A percentile compares a stretch with the other conserved stretches of the same genome.
phyloP scores from a whole-genome alignment of 2,329 filamentous ascomycete species.

The Capronia americana region DNA sequence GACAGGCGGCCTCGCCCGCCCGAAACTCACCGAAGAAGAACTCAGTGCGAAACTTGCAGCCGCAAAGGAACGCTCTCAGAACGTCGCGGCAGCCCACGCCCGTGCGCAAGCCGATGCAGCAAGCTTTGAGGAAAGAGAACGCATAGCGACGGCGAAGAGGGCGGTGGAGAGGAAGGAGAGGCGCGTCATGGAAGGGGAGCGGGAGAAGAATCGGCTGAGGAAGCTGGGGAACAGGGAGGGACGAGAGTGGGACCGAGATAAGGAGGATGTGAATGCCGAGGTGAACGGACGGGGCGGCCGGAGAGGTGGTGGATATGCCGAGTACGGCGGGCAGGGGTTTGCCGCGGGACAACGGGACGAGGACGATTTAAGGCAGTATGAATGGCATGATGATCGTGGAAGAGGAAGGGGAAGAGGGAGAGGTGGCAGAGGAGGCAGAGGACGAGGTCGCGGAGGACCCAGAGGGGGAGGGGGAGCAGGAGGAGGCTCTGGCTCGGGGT shows the following conservation, averaged over 20 bases:
- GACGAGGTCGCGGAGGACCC: constrained; percentile 25
- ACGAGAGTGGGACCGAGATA: constrained; percentile 68
- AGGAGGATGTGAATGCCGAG: constrained; percentile 56
- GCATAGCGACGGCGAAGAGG: constrained; percentile 61
- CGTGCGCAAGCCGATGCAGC: constrained; percentile 72
- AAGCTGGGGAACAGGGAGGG: constrained; percentile 65
- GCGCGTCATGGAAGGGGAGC: constrained; percentile 66
- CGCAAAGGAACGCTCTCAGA: constrained; percentile 67
- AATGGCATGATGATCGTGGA: constrained; percentile 36
- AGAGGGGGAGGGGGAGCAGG: constrained; percentile 15
- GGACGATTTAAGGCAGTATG: constrained; percentile 38
- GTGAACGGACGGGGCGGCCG: constrained; percentile 37
- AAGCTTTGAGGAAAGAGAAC: constrained; percentile 68
- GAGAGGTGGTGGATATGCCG: neutral
- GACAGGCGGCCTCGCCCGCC: constrained; percentile 61
- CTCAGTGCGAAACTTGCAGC: constrained; percentile 66
- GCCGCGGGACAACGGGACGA: constrained; percentile 26
- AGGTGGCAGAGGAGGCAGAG: constrained; percentile 26
- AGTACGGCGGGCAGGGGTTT: constrained; percentile 23
- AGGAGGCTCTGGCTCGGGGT: neutral
- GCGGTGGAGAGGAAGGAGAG: constrained; percentile 58
- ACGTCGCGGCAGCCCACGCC: constrained; percentile 65
- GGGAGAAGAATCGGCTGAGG: constrained; percentile 65
- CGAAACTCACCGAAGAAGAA: constrained; percentile 70
- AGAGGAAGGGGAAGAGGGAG: constrained; percentile 32